A percentile compares a stretch with the other conserved stretches of the same genome.
Evolutionary conservation across 2,329 filamentous ascomycete genomes (phyloP).

Genomic region (Phialemoniopsis sp.): DNA sequence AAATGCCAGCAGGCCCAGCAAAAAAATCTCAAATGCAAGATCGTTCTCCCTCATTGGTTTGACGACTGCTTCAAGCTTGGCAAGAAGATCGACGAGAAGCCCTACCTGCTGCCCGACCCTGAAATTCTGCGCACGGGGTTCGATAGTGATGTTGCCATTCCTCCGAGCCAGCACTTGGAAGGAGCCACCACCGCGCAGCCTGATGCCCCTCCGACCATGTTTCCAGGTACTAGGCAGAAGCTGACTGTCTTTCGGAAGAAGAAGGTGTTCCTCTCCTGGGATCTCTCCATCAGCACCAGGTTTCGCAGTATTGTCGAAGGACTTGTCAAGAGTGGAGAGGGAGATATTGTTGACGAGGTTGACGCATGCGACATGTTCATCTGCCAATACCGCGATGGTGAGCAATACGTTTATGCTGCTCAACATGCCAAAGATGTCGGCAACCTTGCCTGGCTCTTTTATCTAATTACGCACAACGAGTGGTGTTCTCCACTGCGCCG

Average conservation of each 20-base stretch:
- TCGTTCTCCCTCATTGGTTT: constrained; percentile 96
- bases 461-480: constrained; percentile 80
- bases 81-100: constrained; percentile 82
- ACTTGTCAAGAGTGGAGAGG: constrained; percentile 69
- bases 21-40: constrained; percentile 69
- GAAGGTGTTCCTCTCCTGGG: constrained; percentile 70
- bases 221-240: constrained; percentile 34
- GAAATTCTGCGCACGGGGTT: constrained; percentile 62
- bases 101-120: constrained; percentile 82
- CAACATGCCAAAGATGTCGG: constrained; percentile 78
- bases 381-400: constrained; percentile 80
- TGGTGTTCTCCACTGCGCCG: constrained; percentile 84
- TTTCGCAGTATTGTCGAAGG: constrained; percentile 64
- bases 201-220: constrained; percentile 33
- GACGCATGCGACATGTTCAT: constrained; percentile 77
- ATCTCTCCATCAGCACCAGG: constrained; percentile 67
- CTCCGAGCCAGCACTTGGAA: constrained; percentile 55
- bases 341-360: constrained; percentile 60
- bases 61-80: constrained; percentile 94
- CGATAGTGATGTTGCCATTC: constrained; percentile 26
- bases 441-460: constrained; percentile 90
- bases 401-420: constrained; percentile 73
- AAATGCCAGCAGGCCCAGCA: constrained; percentile 61
- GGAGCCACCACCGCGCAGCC: constrained; percentile 57
- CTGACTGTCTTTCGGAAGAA: constrained; percentile 74